A percentile compares a stretch with the other conserved stretches of the same genome.
Evolutionary conservation across 257 asterid species (phyloP).

Genomic region (Nicotiana obtusifolia): DNA sequence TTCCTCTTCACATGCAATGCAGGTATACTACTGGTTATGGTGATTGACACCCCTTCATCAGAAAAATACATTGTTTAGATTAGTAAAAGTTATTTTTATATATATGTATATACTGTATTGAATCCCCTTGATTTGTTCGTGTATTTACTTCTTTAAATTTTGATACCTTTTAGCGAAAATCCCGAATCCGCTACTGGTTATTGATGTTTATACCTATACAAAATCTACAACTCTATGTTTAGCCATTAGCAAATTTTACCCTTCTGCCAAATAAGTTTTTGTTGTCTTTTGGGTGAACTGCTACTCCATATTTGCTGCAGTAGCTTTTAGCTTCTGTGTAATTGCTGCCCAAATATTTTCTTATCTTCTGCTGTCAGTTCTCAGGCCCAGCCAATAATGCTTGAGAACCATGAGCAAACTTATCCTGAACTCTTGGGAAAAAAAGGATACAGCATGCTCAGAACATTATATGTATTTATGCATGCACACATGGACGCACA

Average conservation of each 20-base stretch:
- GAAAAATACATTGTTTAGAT: too few relatives aligned
- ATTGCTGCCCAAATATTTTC: constrained; percentile 10
- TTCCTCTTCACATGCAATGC: constrained; percentile 26
- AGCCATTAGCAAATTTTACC: not conserved
- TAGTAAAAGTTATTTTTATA: too few relatives aligned
- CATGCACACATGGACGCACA: constrained; percentile 29
- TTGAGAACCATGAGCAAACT: constrained; percentile 34
- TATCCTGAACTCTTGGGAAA: constrained; percentile 34
- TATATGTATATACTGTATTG: too few relatives aligned
- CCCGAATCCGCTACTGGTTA: too few relatives aligned
- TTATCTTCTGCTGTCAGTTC: constrained; percentile 21
- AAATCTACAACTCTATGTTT: not conserved
- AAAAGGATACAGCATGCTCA: not conserved
- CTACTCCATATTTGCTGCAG: not conserved
- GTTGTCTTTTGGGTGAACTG: not conserved
- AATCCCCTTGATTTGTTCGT: too few relatives aligned
- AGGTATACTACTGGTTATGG: constrained; percentile 26
- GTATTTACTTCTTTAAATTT: too few relatives aligned
- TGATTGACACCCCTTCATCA: not conserved
- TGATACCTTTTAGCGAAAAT: too few relatives aligned
- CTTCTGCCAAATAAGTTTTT: not conserved
- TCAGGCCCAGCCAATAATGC: constrained; percentile 25
- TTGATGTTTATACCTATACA: not conserved
- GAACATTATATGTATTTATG: not conserved
- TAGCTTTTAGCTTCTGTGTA: constrained; percentile 2